A percentile compares a stretch with the other conserved stretches of the same genome.
Evolutionary conservation across 768 basidiomycete genomes (phyloP).

Genomic region (Neoboletus magnificus): DNA sequence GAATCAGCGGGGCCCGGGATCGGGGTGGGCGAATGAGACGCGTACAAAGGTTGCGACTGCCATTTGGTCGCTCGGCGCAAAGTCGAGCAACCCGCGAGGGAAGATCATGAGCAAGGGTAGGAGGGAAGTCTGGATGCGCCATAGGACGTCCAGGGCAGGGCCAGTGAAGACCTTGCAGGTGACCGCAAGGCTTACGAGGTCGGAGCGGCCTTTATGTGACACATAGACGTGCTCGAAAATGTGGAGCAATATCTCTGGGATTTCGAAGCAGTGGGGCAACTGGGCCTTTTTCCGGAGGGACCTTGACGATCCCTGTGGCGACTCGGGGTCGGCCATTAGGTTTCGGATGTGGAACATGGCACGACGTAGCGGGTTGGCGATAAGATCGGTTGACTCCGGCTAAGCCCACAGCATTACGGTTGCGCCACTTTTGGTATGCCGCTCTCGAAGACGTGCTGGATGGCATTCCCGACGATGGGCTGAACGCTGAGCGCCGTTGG

Average conservation of each 20-base stretch:
- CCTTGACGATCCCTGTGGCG: neutral
- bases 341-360: neutral
- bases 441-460: neutral
- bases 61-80: slow-evolving; percentile 13
- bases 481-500: neutral
- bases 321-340: neutral
- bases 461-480: neutral
- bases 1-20: neutral
- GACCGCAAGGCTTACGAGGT: slow-evolving; percentile 13
- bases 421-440: neutral
- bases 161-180: slow-evolving; percentile 17
- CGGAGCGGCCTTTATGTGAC: slow-evolving; percentile 1
- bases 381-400: slow-evolving; percentile 1
- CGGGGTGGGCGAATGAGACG: neutral
- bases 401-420: neutral
- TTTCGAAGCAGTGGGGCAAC: slow-evolving; percentile 13
- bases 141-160: slow-evolving; percentile 22
- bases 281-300: neutral
- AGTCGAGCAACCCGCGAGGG: slow-evolving; percentile 15
- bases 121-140: slow-evolving; percentile 19
- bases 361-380: neutral
- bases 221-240: slow-evolving; percentile 18
- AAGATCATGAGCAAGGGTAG: slow-evolving; percentile 16
- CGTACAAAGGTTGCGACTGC: slow-evolving; percentile 18
- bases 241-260: slow-evolving; percentile 15